phyloP scores from a whole-genome alignment of 2,329 filamentous ascomycete genomes.

The Scortechinia acanthostroma region DNA sequence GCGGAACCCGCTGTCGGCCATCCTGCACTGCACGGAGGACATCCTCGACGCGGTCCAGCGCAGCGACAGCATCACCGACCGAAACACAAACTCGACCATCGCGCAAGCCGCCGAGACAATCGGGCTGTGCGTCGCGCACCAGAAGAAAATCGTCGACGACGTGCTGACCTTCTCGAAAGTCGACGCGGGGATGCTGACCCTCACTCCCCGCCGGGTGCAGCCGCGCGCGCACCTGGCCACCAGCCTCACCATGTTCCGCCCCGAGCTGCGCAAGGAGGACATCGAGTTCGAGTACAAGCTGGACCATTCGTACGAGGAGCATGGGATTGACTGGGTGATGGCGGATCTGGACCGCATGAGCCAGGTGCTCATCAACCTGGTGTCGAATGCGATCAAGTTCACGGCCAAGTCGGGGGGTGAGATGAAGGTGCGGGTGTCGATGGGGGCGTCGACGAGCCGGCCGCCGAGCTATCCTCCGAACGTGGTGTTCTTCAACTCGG shows the following conservation, averaged over 20 bases:
- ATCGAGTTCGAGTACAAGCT: not conserved
- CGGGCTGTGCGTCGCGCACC: not conserved
- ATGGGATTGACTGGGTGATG: not conserved
- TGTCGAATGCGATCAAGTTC: constrained; percentile 1
- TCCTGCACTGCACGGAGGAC: constrained; percentile 16
- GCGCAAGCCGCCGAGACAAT: not conserved
- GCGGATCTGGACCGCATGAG: not conserved
- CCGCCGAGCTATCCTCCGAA: not conserved
- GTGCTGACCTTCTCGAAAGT: not conserved
- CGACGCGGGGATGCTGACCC: not conserved
- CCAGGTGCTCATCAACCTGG: constrained; percentile 1
- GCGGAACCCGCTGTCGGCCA: constrained; percentile 15
- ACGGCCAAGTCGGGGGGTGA: not conserved
- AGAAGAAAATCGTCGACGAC: not conserved
- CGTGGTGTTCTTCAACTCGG: not conserved
- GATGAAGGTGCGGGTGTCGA: not conserved
- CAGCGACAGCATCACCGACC: not conserved
- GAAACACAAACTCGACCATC: not conserved
- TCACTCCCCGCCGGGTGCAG: not conserved
- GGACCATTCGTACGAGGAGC: not conserved
- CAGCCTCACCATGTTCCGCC: not conserved
- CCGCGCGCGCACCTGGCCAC: not conserved
- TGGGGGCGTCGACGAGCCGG: not conserved
- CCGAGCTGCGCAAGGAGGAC: not conserved
- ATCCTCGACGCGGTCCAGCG: constrained; percentile 12